Percentiles rank a stretch among this genome's conserved stretches.
Conservation (phyloP, 257 asterid species). For the Catharanthus roseus region DNA sequence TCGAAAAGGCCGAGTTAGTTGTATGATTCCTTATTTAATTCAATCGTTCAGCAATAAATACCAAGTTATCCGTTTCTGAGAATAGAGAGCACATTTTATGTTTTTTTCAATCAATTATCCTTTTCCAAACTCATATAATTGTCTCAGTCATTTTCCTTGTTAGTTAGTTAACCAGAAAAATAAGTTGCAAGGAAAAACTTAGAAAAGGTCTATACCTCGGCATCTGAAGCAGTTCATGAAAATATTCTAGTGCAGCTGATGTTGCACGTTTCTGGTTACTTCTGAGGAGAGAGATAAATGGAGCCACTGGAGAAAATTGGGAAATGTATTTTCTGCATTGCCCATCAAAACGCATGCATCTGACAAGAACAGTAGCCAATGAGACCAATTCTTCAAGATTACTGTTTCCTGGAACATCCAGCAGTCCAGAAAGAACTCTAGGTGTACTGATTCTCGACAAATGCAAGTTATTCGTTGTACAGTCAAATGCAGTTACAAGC, state of each 20-base stretch:
- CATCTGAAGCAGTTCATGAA: constrained; percentile 64
- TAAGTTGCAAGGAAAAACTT: neutral
- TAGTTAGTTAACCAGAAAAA: neutral
- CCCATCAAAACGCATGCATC: constrained; percentile 72
- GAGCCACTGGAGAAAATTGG: constrained; percentile 41
- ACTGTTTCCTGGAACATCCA: constrained; percentile 59
- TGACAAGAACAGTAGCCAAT: constrained; percentile 65
- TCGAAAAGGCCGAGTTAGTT: neutral
- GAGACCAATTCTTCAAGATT: constrained; percentile 62
- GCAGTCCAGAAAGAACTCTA: constrained; percentile 57
- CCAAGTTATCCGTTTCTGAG: no score
- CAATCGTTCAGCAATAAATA: neutral
- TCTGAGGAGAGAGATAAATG: constrained; percentile 56
- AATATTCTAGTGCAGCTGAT: constrained; percentile 55
- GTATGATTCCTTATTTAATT: neutral
- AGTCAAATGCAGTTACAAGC: constrained; percentile 65
- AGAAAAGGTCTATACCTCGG: constrained; percentile 45
- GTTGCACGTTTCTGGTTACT: constrained; percentile 65
- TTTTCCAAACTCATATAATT: neutral
- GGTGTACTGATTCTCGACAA: constrained; percentile 73
- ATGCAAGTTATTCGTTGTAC: constrained; percentile 54
- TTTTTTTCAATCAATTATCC: neutral
- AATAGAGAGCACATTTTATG: neutral
- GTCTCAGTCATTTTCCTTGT: neutral
- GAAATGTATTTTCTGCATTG: constrained; percentile 57